phyloP scores from a whole-genome alignment of 169 alveolate species.

The Plasmodium chabaudi region DNA sequence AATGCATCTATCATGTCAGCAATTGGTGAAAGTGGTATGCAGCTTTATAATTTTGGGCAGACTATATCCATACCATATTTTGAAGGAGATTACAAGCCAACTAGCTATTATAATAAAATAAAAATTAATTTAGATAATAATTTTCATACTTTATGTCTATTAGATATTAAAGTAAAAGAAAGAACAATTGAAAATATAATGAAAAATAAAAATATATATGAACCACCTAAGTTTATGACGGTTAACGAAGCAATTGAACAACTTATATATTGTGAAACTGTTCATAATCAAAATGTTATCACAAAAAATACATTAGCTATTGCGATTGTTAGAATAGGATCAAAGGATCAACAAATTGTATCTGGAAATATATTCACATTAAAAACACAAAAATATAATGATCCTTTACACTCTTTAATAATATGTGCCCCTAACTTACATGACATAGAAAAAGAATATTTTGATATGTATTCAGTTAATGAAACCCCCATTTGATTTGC shows the following conservation, averaged over 20 bases:
- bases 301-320: slow-evolving; percentile 87
- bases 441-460: slow-evolving; percentile 92
- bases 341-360: slow-evolving; percentile 88
- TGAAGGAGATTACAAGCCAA: slow-evolving; percentile 98
- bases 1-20: slow-evolving; percentile 89
- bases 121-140: slow-evolving; percentile 90
- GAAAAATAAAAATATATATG: slow-evolving; percentile 93
- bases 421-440: slow-evolving; percentile 93
- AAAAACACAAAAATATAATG: slow-evolving; percentile 91
- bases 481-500: too few relatives aligned
- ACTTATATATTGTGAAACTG: slow-evolving; percentile 90
- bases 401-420: slow-evolving; percentile 96
- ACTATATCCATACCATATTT: slow-evolving; percentile 98
- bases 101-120: slow-evolving; percentile 96
- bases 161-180: slow-evolving; percentile 98
- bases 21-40: slow-evolving; percentile 86
- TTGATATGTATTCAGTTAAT: slow-evolving; percentile 56
- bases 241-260: slow-evolving; percentile 93
- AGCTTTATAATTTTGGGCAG: slow-evolving; percentile 98
- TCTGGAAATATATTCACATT: slow-evolving; percentile 89
- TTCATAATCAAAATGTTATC: slow-evolving; percentile 76
- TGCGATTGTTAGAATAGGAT: slow-evolving; percentile 96
- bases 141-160: slow-evolving; percentile 96
- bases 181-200: slow-evolving; percentile 96
- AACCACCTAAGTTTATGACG: slow-evolving; percentile 95